Evolutionary conservation across 139 green algal genomes (phyloP), one percentile per base, ranked within the genome.

Genomic region (Micractinium conductrix): DNA sequence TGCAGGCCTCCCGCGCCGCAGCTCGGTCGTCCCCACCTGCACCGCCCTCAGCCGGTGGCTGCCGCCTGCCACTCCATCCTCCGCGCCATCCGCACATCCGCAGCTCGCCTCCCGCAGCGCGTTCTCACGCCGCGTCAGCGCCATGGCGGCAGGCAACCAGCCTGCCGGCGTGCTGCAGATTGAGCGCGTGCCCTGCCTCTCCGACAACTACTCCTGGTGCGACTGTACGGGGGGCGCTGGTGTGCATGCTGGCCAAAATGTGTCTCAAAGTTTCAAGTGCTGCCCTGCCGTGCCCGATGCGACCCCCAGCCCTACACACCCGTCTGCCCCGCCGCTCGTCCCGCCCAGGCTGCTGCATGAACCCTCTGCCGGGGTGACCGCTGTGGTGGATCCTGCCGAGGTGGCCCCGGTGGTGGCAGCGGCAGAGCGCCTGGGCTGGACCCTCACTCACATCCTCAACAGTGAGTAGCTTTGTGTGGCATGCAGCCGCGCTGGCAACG

Each of bases 371-470:
- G 85, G 89, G 68, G 70, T 91, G 45, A 94, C 91, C 3, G 94
- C 94, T 19, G 91, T 98, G 40, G 94, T 98, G 21, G 95, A 98
- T 82, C 94, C 95, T 12, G 85, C 95, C 22, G 95, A 98, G 83
- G 71, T 67, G 16, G 48, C 37, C 35, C 94, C 94, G 35, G 94
- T 98, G 12, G 63, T 91, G 2, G 37, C 62, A 26, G 91, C 84
- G 17, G 88, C 98, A n/a, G 55, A 93, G 24, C 33, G 79, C 30
- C 92, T 89, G 91, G 94, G 81, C 37, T 88, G 88, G 78, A 88
- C 80, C 40, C 86, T 95, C 28, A 89, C 95, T 45, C 95, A 91
- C 87, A 95, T 98, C 50, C 78, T 98, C 30, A 98, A 98, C 92
- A 97, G 76, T 82, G 74, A 81, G 74, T 62, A 21, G 8, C 48